Evolutionary conservation across 306 rosid genomes (phyloP), one percentile per base, ranked within the genome.

Genomic region (Nissolia schottii): DNA sequence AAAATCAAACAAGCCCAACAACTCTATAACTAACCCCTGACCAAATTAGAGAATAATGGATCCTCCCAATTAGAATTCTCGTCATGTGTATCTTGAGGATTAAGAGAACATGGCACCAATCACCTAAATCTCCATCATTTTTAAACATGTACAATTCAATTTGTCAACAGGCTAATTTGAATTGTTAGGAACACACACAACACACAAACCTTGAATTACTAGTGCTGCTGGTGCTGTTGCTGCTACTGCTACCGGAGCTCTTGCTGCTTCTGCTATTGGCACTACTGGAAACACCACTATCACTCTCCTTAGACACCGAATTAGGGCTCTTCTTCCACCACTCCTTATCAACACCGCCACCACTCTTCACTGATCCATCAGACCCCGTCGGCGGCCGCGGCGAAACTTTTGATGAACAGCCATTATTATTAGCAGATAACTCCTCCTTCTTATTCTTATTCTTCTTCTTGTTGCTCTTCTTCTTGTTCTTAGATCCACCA

Each of bases 241-340:
- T 89, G 1, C 90, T 89, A 16, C 87, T 78, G 23, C 96, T 81
- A 22, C 80, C 68, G 13, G 86, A 84, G 76, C 97, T 93, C 71
- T 85, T 84, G 35, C 18, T 18, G 73, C 97, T 91, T 20, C 81
- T 90, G 40, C 89, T 87, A 19, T 78, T 79, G 15, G 80, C 24
- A 61, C 91, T 28, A 61, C 91, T 88, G 1, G 90, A 87, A 48
- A 11, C 86, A 15, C 86, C 82, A 61, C 90, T 83, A 7, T 86
- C 91, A 35, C 84, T 82, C 63, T 81, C 82, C 32, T 62, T 81
- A 6, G 64, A 56, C 0, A 14, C 85, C 0, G 83, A 73, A n/a
- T n/a, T n/a, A 76, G 51, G 55, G 15, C 79, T 79, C 86, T 87
- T 91, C 91, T 83, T 86, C 94, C 85, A 91, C 98, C 96, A 89